phyloP scores from a whole-genome alignment of 176 grass and related monocot species.

The Dendrocalamus sinicus region DNA sequence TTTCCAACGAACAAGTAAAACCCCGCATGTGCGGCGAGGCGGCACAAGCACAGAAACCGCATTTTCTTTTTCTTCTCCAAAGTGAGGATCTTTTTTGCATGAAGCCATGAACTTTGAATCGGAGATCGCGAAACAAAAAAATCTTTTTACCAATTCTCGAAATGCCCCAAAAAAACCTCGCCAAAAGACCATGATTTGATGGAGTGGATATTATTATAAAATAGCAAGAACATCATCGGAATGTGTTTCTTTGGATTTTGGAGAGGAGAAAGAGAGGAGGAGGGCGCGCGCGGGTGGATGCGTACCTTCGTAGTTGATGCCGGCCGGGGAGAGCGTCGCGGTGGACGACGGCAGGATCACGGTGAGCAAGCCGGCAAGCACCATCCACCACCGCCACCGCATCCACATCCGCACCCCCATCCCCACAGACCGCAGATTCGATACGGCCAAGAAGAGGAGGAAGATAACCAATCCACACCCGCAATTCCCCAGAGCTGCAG shows the following conservation, averaged over 20 bases:
- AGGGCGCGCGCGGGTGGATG: background rate
- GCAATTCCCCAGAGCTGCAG: constrained; percentile 18
- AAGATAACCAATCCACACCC: background rate
- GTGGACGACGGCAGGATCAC: constrained; percentile 39
- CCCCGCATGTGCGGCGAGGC: background rate
- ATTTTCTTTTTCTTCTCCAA: constrained; percentile 28
- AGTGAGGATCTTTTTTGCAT: constrained; percentile 14
- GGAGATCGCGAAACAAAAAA: background rate
- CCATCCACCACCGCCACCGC: constrained; percentile 36
- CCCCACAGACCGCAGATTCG: constrained; percentile 34
- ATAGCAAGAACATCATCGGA: background rate
- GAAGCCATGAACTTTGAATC: background rate
- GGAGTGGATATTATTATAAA: background rate
- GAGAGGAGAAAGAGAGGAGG: background rate
- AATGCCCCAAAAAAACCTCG: background rate
- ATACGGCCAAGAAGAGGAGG: background rate
- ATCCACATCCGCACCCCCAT: constrained; percentile 39
- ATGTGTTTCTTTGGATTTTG: background rate
- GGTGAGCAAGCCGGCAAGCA: constrained; percentile 31
- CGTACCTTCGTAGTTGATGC: constrained; percentile 74
- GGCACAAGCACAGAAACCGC: background rate
- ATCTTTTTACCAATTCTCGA: background rate
- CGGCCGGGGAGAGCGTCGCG: constrained; percentile 63
- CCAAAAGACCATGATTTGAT: background rate
- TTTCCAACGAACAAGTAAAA: constrained; percentile 9